These are phyloP conservation scores for Fusarium sp. DNA, from an alignment of 2,329 filamentous ascomycete species.

Conservation along the genomic window DNA sequence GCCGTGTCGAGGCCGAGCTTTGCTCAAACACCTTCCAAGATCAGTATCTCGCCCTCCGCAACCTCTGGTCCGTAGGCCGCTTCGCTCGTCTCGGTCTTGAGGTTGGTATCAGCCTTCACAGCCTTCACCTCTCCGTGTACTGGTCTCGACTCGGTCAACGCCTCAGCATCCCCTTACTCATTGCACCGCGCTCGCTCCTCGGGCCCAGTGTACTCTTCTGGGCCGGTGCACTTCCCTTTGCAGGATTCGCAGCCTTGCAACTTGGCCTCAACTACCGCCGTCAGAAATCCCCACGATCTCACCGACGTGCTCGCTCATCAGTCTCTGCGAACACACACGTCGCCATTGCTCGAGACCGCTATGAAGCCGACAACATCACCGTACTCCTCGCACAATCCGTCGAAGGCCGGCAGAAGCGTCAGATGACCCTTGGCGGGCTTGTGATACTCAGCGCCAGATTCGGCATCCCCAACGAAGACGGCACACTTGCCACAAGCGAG, in stretches of 20 bases:
- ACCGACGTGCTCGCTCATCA: conserved; percentile 16
- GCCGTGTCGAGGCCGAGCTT: conserved; percentile 58
- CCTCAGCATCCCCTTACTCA: conserved; percentile 57
- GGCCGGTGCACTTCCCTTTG: conserved; percentile 54
- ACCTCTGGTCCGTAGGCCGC: conserved; percentile 55
- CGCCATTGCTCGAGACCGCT: conserved; percentile 50
- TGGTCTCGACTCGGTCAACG: conserved; percentile 60
- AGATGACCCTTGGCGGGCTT: conserved; percentile 53
- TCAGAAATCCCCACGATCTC: conserved; percentile 12
- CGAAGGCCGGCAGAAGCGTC: conserved; percentile 52
- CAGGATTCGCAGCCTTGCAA: conserved; percentile 54
- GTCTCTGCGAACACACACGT: conserved; percentile 33
- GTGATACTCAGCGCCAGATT: conserved; percentile 62
- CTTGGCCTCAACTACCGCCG: conserved; percentile 42
- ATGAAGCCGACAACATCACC: conserved; percentile 59
- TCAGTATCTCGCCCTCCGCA: conserved; percentile 57
- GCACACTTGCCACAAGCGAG: conserved; percentile 49
- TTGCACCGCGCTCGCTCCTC: conserved; percentile 48
- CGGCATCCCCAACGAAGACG: conserved; percentile 52
- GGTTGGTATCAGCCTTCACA: conserved; percentile 54
- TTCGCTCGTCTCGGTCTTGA: conserved; percentile 59
- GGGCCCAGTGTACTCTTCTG: conserved; percentile 52
- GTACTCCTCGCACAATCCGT: conserved; percentile 56
- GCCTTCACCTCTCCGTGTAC: conserved; percentile 59
- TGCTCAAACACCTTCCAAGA: conserved; percentile 52